Evolutionary conservation across 495 filamentous ascomycete genomes (phyloP).

Genomic region (Daldinia grandis): DNA sequence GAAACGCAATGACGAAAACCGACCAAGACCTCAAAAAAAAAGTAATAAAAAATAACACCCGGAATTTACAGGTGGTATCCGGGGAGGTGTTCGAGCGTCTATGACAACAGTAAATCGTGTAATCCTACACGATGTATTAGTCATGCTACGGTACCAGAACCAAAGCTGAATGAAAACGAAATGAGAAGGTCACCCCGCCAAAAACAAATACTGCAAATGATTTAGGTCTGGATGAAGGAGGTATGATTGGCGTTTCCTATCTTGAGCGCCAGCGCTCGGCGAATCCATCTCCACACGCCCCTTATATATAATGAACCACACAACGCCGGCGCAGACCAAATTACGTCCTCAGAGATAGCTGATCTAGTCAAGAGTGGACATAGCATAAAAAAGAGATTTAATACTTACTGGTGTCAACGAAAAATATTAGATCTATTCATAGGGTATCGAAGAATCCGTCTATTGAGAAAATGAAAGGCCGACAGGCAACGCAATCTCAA

Average conservation of each 20-base stretch:
- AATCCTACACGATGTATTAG: slow-evolving; percentile 30
- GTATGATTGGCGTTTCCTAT: slow-evolving; percentile 27
- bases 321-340: slow-evolving; percentile 28
- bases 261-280: slow-evolving; percentile 16
- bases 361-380: not conserved
- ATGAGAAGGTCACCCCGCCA: slow-evolving; percentile 17
- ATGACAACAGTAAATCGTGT: slow-evolving; percentile 17
- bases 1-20: slow-evolving; percentile 2
- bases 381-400: slow-evolving; percentile 12
- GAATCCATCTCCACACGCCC: slow-evolving; percentile 29
- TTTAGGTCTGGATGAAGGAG: slow-evolving; percentile 31
- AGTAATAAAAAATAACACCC: slow-evolving; percentile 14
- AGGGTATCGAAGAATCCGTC: slow-evolving; percentile 52
- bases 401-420: slow-evolving; percentile 43
- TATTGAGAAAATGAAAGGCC: slow-evolving; percentile 40
- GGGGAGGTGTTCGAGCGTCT: slow-evolving; percentile 8
- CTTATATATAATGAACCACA: slow-evolving; percentile 19
- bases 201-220: slow-evolving; percentile 21
- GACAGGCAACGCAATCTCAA: slow-evolving; percentile 7
- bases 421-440: slow-evolving; percentile 50
- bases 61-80: slow-evolving; percentile 14
- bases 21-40: slow-evolving; percentile 18
- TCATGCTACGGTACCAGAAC: slow-evolving; percentile 15
- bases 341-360: slow-evolving; percentile 7
- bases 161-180: slow-evolving; percentile 7